Evolutionary conservation across 345 rosid genomes (phyloP).

Genomic region (Hibiscus trionum): DNA sequence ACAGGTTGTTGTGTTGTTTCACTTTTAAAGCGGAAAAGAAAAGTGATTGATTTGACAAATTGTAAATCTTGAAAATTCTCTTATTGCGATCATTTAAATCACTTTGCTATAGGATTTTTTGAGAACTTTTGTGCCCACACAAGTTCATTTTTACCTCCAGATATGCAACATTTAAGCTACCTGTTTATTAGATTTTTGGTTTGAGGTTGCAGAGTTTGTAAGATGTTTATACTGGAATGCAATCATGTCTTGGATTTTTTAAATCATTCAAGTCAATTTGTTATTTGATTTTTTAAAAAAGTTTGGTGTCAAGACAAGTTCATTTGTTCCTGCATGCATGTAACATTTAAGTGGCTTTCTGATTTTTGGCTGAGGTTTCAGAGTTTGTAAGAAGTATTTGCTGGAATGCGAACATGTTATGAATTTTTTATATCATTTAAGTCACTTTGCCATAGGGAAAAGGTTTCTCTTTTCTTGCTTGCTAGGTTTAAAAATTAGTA

Average conservation of each 20-base stretch:
- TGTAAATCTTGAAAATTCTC: constrained; percentile 39
- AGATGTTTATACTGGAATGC: not conserved
- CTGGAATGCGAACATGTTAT: not conserved
- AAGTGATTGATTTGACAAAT: constrained; percentile 31
- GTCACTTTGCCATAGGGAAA: not conserved
- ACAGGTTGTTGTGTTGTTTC: not conserved
- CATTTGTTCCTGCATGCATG: not conserved
- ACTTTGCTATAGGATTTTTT: not conserved
- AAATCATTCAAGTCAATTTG: not conserved
- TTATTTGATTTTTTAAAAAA: not conserved
- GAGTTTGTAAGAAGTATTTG: not conserved
- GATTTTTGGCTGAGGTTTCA: not conserved
- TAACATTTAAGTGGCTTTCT: not conserved
- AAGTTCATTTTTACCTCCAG: not conserved
- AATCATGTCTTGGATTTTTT: not conserved
- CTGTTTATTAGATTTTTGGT: not conserved
- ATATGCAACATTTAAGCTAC: not conserved
- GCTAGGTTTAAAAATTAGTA: not conserved
- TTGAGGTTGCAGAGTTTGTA: not conserved
- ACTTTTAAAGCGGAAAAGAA: not conserved
- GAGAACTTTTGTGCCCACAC: not conserved
- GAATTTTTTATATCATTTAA: too few relatives aligned
- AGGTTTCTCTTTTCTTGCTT: not conserved
- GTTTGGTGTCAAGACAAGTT: not conserved
- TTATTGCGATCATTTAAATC: constrained; percentile 20